A percentile compares a stretch with the other conserved stretches of the same genome.
These are phyloP conservation scores for Paraconiothyrium sp. DNA, from an alignment of 2,329 filamentous ascomycete genomes.

Conservation along the genomic window DNA sequence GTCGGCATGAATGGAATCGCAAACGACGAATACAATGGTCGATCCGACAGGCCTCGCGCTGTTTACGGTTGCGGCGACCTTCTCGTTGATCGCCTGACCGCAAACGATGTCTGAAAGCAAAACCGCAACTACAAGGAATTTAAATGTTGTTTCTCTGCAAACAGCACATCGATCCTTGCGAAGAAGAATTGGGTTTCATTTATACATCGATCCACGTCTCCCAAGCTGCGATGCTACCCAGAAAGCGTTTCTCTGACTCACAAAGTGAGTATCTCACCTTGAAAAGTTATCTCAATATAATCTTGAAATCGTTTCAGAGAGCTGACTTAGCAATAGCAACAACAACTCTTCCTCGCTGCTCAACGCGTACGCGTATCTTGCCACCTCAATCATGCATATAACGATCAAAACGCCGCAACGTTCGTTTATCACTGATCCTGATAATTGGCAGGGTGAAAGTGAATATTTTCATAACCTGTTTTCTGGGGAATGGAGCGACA, in stretches of 20 bases:
- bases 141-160: neutral
- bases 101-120: neutral
- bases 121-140: no score
- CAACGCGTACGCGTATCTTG: neutral
- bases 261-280: slow-evolving; percentile 1
- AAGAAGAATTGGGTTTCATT: neutral
- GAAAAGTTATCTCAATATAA: neutral
- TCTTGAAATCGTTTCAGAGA: neutral
- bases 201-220: neutral
- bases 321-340: neutral
- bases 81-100: neutral
- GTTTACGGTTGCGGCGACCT: neutral
- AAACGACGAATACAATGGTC: neutral
- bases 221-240: neutral
- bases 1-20: neutral
- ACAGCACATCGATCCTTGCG: neutral
- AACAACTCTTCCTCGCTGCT: neutral
- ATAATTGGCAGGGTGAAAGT: slow-evolving; percentile 16
- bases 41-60: neutral
- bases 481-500: slow-evolving; percentile 20
- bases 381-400: slow-evolving; percentile 14
- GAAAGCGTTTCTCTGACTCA: neutral
- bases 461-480: slow-evolving; percentile 22
- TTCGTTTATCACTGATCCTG: slow-evolving; percentile 20
- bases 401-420: slow-evolving; percentile 21